Evolutionary conservation across 352 stramenopile genomes (phyloP).

Genomic region (Phytophthora hibernalis): DNA sequence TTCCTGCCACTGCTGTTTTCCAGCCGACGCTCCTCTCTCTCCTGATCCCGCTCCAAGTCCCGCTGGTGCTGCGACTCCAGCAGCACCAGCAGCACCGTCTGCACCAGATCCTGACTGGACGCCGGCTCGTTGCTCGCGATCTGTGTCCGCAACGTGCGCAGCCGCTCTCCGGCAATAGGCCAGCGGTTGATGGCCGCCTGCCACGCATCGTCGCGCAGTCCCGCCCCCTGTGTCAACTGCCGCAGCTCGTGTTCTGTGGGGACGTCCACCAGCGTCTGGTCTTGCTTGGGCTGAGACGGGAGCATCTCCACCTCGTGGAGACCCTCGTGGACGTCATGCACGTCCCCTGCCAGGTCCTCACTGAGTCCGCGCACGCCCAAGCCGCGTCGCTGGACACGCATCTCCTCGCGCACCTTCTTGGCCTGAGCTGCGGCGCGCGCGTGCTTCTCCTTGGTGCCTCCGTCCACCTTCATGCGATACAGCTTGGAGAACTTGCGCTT

Average conservation of each 20-base stretch:
- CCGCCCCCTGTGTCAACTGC: conserved; percentile 23
- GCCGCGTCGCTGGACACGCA: conserved; percentile 37
- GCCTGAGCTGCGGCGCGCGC: conserved; percentile 25
- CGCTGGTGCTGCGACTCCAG: conserved; percentile 42
- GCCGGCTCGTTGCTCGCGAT: conserved; percentile 29
- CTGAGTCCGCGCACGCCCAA: conserved; percentile 15
- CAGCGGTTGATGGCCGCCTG: conserved; percentile 31
- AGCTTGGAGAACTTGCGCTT: conserved; percentile 51
- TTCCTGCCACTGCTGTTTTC: conserved; percentile 38
- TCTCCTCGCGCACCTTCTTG: conserved; percentile 47
- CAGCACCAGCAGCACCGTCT: conserved; percentile 41
- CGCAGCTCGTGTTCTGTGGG: conserved; percentile 34
- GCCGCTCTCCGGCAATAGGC: conserved; percentile 30
- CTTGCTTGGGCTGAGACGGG: conserved; percentile 14
- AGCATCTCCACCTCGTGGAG: conserved; percentile 36
- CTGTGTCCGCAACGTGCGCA: conserved; percentile 29
- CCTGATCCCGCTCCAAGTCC: conserved; percentile 40
- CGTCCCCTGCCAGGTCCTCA: conserved; percentile 27
- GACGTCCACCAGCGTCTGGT: conserved; percentile 16
- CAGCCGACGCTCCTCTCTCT: conserved; percentile 35
- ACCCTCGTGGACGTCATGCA: conserved; percentile 29
- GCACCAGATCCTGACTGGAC: conserved; percentile 36
- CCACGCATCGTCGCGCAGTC: conserved; percentile 34
- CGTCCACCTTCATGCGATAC: conserved; percentile 38
- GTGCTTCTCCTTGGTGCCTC: conserved; percentile 36